phyloP scores from a whole-genome alignment of 23 red algal genomes.

The Porphyridium purpureum region DNA sequence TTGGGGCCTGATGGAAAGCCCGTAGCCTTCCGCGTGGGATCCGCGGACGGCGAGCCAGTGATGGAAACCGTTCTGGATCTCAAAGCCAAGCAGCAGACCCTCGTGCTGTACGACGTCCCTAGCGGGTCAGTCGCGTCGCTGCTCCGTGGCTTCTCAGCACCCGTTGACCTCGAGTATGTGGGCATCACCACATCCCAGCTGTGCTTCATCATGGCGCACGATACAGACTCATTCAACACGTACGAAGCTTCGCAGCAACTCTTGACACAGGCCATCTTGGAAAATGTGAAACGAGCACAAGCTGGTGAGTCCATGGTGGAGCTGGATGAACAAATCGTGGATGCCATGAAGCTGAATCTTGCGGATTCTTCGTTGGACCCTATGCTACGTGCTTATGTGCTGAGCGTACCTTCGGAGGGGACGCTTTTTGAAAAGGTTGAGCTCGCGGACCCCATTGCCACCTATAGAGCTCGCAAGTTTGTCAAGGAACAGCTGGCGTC shows the following conservation, averaged over 20 bases:
- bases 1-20: constrained; percentile 38
- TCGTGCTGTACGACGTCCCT: constrained; percentile 58
- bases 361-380: too few species aligned
- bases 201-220: constrained; percentile 82
- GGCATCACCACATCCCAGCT: too few species aligned
- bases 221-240: constrained; percentile 72
- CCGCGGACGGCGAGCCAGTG: constrained; percentile 17
- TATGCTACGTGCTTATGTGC: constrained; percentile 45
- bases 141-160: constrained; percentile 76
- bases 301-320: too few species aligned
- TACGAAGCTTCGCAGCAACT: constrained; percentile 84
- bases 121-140: constrained; percentile 37
- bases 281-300: constrained; percentile 11
- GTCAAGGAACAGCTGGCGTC: constrained; percentile 37
- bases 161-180: constrained; percentile 48
- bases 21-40: constrained; percentile 35
- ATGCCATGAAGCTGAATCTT: too few species aligned
- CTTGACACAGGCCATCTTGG: constrained; percentile 27
- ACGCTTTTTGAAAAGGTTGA: constrained; percentile 53
- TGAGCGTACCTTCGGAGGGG: constrained; percentile 47
- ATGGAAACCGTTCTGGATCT: constrained; percentile 30
- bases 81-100: constrained; percentile 17
- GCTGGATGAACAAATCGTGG: too few species aligned
- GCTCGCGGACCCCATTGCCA: constrained; percentile 40
- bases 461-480: constrained; percentile 39